A percentile compares a stretch with the other conserved stretches of the same genome.
Conservation (phyloP, 768 basidiomycete species). For the Guyanaporus albipodus region DNA sequence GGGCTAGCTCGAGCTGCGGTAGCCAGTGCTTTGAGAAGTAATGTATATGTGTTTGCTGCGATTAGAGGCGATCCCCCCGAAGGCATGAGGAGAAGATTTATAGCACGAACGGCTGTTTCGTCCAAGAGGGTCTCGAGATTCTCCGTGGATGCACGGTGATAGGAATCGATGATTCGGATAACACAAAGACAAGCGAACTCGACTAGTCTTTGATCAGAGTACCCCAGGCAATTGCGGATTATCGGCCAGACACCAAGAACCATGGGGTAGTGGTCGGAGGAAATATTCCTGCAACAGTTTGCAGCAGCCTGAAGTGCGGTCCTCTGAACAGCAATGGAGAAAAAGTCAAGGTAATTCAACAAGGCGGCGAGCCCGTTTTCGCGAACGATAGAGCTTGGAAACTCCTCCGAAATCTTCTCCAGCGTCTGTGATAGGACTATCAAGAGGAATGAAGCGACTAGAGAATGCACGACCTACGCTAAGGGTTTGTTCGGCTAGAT, state of each 20-base stretch:
- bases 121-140: conserved; percentile 86
- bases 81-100: conserved; percentile 82
- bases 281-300: conserved; percentile 93
- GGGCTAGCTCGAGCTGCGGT: conserved; percentile 87
- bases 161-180: conserved; percentile 91
- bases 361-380: conserved; percentile 93
- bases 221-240: conserved; percentile 86
- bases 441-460: conserved; percentile 5
- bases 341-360: conserved; percentile 96
- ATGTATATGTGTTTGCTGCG: conserved; percentile 82
- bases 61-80: conserved; percentile 85
- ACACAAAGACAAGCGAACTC: conserved; percentile 95
- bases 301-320: conserved; percentile 95
- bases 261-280: conserved; percentile 84
- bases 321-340: conserved; percentile 95
- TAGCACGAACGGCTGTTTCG: conserved; percentile 69
- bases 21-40: conserved; percentile 80
- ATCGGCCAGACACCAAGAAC: conserved; percentile 89
- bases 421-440: conserved; percentile 60
- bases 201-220: conserved; percentile 94
- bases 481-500: conserved; percentile 95
- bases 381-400: conserved; percentile 91
- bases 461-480: conserved; percentile 60
- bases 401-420: conserved; percentile 98
- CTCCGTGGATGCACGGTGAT: conserved; percentile 78